Conservation (phyloP, 1,284 basidiomycete genomes). For the Sphaerobolus stellatus region DNA sequence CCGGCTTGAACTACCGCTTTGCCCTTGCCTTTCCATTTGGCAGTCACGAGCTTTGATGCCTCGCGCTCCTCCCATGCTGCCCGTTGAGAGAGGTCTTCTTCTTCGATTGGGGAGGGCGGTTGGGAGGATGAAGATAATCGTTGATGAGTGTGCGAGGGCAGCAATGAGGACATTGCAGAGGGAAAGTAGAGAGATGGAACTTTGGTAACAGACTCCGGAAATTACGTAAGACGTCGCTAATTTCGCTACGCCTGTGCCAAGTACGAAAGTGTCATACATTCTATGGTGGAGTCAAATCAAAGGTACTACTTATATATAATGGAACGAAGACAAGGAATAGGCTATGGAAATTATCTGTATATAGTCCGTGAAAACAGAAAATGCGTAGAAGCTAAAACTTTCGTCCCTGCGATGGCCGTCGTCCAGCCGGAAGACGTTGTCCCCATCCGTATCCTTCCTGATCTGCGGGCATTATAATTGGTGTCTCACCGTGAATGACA, state of each 20-base stretch:
- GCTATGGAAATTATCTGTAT: no score
- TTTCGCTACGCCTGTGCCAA: not conserved
- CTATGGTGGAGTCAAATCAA: no score
- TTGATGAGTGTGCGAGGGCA: slow-evolving; percentile 13
- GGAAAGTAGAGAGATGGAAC: not conserved
- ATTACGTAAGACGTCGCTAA: not conserved
- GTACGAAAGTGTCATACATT: no score
- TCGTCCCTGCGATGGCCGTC: not conserved
- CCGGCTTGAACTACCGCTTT: slow-evolving; percentile 24
- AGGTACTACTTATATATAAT: no score
- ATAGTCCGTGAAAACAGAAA: no score
- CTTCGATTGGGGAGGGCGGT: slow-evolving; percentile 41
- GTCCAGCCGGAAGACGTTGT: not conserved
- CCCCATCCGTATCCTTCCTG: slow-evolving; percentile 12
- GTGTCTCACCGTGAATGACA: slow-evolving; percentile 40
- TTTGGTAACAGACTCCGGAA: no score
- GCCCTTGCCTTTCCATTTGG: slow-evolving; percentile 28
- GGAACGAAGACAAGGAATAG: no score
- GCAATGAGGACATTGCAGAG: slow-evolving; percentile 13
- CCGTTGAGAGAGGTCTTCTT: slow-evolving; percentile 45
- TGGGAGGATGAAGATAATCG: slow-evolving; percentile 36
- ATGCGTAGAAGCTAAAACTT: not conserved
- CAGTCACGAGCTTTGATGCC: slow-evolving; percentile 9
- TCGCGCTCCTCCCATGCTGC: slow-evolving; percentile 34
- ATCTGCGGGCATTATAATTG: slow-evolving; percentile 10